These are phyloP conservation scores for Zygoascus meyerae DNA, from an alignment of 1,139 yeast species.

Conservation along the genomic window DNA sequence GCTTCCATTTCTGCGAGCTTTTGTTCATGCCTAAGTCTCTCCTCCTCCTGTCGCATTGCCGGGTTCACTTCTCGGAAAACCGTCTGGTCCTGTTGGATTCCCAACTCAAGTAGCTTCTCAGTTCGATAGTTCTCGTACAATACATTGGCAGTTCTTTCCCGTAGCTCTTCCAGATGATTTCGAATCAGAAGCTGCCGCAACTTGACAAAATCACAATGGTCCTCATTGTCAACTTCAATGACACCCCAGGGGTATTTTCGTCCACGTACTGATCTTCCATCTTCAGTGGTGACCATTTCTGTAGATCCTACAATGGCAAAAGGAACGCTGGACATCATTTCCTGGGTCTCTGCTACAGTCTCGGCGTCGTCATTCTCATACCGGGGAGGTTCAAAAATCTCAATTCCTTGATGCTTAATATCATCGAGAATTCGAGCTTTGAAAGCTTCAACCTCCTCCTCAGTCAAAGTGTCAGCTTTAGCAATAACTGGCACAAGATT, in stretches of 20 bases:
- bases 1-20: slow-evolving; percentile 91
- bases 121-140: slow-evolving; percentile 89
- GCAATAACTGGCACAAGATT: slow-evolving; percentile 93
- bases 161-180: slow-evolving; percentile 88
- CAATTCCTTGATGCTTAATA: slow-evolving; percentile 67
- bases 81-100: slow-evolving; percentile 84
- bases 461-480: slow-evolving; percentile 88
- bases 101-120: slow-evolving; percentile 71
- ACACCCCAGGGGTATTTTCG: slow-evolving; percentile 98
- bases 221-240: slow-evolving; percentile 91
- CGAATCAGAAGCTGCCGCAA: slow-evolving; percentile 86
- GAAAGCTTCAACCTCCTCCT: slow-evolving; percentile 72
- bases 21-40: slow-evolving; percentile 87
- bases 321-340: slow-evolving; percentile 69
- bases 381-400: slow-evolving; percentile 70
- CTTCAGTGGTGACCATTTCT: slow-evolving; percentile 59
- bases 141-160: slow-evolving; percentile 71
- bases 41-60: slow-evolving; percentile 87
- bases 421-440: slow-evolving; percentile 70
- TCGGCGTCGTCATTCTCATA: slow-evolving; percentile 88
- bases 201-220: slow-evolving; percentile 87
- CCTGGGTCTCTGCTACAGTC: slow-evolving; percentile 52
- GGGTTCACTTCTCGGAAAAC: slow-evolving; percentile 97
- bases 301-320: slow-evolving; percentile 95
- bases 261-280: slow-evolving; percentile 83